Evolutionary conservation across 371 early-diverging fungal species (phyloP), one percentile per base, ranked within the genome.

Genomic region (Actinomortierella ambigua): DNA sequence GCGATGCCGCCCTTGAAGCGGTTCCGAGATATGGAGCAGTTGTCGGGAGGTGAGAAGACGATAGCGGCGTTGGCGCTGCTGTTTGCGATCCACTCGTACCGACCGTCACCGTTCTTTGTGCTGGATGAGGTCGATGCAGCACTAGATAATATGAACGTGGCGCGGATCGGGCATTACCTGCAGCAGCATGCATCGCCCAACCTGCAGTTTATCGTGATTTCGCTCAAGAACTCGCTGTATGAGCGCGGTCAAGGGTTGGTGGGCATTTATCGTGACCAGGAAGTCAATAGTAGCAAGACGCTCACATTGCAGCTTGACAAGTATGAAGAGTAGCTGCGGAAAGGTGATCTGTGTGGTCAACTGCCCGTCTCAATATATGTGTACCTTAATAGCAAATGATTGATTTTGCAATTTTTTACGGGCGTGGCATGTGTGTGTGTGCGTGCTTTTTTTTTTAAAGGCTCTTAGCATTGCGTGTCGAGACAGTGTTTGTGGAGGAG

Each of bases 51-150:
- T 63, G 99, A 99, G 82, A 99, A 98, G 86, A 98, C 99, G 15
- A 94, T 99, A 24, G 99, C 99, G 0, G 96, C 98, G 1, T 79
- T 99, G 23, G 96, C 99, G 14, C 81, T 99, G 50, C 84, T 99
- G 63, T 97, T 99, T 82, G 98, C 99, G 40, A 90, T 99, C 66
- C 97, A 99, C 76, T 87, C 89, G 77, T 97, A 88, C 80, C 91
- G 90, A 42, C 98, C 98, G 15, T 90, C 99, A 9, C 99, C 99
- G 2, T 99, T 99, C 86, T 99, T 99, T 86, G 95, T 99, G 5
- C 84, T 99, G 63, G 99, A 99, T 77, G 99, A 99, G 81, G 95
- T 99, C 7, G 99, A 99, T 81, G 97, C 99, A 7, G 99, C 99
- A 0, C 82, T 99, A 40, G 99, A 99, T 77, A 95, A 95, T 77